Conservation (phyloP, 306 rosid species). For the Sophora flavescens region DNA sequence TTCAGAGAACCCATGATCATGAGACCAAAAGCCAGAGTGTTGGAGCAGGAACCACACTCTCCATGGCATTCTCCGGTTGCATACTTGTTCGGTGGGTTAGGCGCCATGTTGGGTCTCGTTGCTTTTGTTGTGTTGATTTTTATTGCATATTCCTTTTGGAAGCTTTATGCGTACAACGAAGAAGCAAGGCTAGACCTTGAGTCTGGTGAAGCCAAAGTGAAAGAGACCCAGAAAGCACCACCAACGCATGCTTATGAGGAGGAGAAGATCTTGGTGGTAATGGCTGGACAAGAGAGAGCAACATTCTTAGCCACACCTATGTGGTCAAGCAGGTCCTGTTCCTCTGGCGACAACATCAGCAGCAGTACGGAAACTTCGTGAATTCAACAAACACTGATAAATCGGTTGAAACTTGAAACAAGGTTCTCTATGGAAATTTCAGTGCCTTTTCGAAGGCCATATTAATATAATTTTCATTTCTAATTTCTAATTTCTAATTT, state of each 20-base stretch:
- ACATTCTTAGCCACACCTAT: conserved; percentile 75
- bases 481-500: no score
- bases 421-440: no score
- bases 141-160: conserved; percentile 78
- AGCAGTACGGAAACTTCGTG: no score
- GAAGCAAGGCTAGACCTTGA: conserved; percentile 44
- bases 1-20: conserved; percentile 53
- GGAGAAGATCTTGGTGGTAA: conserved; percentile 72
- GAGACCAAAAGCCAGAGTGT: conserved; percentile 40
- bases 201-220: background rate
- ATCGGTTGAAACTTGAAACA: no score
- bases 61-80: conserved; percentile 88
- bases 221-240: conserved; percentile 46
- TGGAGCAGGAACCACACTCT: conserved; percentile 38
- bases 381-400: no score
- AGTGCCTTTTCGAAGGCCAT: no score
- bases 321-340: conserved; percentile 56
- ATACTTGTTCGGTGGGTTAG: conserved; percentile 73
- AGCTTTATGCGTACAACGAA: conserved; percentile 61
- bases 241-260: conserved; percentile 56
- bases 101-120: conserved; percentile 81
- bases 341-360: conserved; percentile 47
- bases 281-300: conserved; percentile 79
- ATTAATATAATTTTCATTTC: no score
- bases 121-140: conserved; percentile 75